A percentile compares a stretch with the other conserved stretches of the same genome.
These are phyloP conservation scores for Cardamine occulta DNA, from an alignment of 345 rosid species.

Conservation along the genomic window DNA sequence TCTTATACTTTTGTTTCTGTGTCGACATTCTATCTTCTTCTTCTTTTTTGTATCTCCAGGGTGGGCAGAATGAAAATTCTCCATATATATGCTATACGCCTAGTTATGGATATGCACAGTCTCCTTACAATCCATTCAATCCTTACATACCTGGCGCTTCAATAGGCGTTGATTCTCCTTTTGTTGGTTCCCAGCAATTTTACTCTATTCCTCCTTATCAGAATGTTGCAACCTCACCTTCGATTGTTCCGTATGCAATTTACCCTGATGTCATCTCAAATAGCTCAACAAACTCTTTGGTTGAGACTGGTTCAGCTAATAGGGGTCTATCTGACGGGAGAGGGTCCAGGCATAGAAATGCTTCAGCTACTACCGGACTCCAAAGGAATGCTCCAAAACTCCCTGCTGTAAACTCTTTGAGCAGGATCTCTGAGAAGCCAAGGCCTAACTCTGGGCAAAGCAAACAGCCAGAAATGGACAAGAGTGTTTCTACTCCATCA, in stretches of 20 bases:
- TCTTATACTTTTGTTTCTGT: not conserved
- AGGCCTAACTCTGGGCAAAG: conserved; percentile 55
- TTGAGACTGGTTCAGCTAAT: conserved; percentile 50
- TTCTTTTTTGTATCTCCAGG: conserved; percentile 50
- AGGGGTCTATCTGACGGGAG: conserved; percentile 54
- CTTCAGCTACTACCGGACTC: conserved; percentile 55
- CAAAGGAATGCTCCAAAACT: conserved; percentile 53
- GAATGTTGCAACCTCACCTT: conserved; percentile 60
- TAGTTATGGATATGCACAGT: conserved; percentile 78
- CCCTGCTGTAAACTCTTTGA: conserved; percentile 48
- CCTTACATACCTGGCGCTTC: conserved; percentile 89
- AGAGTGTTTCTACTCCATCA: conserved; percentile 45
- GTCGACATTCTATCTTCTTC: conserved; percentile 2
- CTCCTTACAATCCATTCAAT: conserved; percentile 90
- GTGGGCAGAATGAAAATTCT: conserved; percentile 75
- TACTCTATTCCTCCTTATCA: conserved; percentile 68
- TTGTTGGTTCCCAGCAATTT: conserved; percentile 66
- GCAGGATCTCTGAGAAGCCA: conserved; percentile 50
- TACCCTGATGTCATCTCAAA: conserved; percentile 56
- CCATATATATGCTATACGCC: conserved; percentile 88
- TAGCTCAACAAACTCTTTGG: conserved; percentile 52
- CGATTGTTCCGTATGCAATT: conserved; percentile 58
- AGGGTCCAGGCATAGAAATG: conserved; percentile 49
- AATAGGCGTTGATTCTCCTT: conserved; percentile 65
- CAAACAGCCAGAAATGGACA: conserved; percentile 49